Conservation (phyloP, 441 rosid genomes). For the Gossypium gossypioides region DNA sequence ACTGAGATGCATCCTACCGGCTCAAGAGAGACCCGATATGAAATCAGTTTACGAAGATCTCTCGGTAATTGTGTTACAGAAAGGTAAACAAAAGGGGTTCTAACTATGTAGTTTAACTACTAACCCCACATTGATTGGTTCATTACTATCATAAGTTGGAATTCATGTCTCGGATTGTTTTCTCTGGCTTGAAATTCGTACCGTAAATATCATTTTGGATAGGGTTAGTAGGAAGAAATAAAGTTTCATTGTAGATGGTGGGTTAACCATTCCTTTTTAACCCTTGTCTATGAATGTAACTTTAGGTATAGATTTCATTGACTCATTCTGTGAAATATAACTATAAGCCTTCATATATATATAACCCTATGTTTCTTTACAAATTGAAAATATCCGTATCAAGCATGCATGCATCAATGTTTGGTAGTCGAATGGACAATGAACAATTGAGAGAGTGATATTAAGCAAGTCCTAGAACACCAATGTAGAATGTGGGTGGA, state of each 20-base stretch:
- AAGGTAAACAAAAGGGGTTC: slow-evolving; percentile 15
- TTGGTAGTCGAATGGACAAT: neutral
- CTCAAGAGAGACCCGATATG: slow-evolving; percentile 76
- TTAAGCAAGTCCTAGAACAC: neutral
- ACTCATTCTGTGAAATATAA: neutral
- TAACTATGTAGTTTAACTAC: slow-evolving; percentile 9
- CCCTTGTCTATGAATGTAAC: neutral
- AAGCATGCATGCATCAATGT: neutral
- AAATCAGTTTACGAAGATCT: slow-evolving; percentile 54
- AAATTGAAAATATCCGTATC: neutral
- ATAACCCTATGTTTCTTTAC: neutral
- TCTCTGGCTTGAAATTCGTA: neutral
- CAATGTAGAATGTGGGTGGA: neutral
- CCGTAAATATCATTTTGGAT: slow-evolving; percentile 5
- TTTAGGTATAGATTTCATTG: neutral
- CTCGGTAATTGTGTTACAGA: slow-evolving; percentile 22
- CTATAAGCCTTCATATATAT: neutral
- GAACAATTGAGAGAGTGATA: neutral
- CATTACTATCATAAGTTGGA: neutral
- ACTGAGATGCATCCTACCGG: slow-evolving; percentile 59
- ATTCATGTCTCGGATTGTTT: neutral
- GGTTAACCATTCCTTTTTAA: neutral
- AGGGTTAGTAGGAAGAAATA: neutral
- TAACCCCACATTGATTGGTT: slow-evolving; percentile 21
- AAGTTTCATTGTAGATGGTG: neutral